Percentiles rank a stretch among this genome's conserved stretches.
Conservation (phyloP, 768 basidiomycete genomes). For the Termitomyces eurrhizus region DNA sequence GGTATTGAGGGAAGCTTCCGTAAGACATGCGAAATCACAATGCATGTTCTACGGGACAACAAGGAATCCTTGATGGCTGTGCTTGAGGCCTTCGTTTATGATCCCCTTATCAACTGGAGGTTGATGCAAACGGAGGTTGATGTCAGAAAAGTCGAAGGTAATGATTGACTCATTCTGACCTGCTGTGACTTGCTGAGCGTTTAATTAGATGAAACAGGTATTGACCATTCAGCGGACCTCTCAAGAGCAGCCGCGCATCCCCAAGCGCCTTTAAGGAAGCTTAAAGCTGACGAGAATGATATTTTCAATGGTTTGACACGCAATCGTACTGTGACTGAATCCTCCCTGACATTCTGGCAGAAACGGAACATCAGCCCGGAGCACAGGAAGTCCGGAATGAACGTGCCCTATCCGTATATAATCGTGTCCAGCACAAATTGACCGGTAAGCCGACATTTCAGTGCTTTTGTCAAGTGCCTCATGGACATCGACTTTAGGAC, state of each 20-base stretch:
- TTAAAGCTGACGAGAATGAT: constrained; percentile 90
- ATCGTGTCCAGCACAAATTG: constrained; percentile 92
- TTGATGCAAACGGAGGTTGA: constrained; percentile 84
- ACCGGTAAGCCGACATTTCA: constrained; percentile 53
- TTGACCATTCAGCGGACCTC: constrained; percentile 58
- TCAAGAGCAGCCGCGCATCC: constrained; percentile 68
- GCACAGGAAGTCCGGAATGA: constrained; percentile 90
- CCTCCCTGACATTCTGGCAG: constrained; percentile 18
- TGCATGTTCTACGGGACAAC: constrained; percentile 94
- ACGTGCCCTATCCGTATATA: constrained; percentile 86
- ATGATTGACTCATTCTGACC: constrained; percentile 10
- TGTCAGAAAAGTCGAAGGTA: constrained; percentile 64
- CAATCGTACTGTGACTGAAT: neutral
- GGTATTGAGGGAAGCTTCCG: constrained; percentile 98
- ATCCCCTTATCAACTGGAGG: constrained; percentile 97
- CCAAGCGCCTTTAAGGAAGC: constrained; percentile 75
- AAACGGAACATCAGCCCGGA: constrained; percentile 48
- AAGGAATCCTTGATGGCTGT: constrained; percentile 99
- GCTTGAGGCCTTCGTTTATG: constrained; percentile 97
- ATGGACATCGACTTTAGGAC: constrained; percentile 43
- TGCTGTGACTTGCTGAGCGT: neutral
- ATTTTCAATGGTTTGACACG: constrained; percentile 75
- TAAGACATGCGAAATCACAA: constrained; percentile 95
- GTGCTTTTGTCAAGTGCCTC: neutral
- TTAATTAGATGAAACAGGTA: constrained; percentile 39